A percentile compares a stretch with the other conserved stretches of the same genome.
phyloP scores from a whole-genome alignment of 345 rosid genomes.

The Eucalyptus marginata region DNA sequence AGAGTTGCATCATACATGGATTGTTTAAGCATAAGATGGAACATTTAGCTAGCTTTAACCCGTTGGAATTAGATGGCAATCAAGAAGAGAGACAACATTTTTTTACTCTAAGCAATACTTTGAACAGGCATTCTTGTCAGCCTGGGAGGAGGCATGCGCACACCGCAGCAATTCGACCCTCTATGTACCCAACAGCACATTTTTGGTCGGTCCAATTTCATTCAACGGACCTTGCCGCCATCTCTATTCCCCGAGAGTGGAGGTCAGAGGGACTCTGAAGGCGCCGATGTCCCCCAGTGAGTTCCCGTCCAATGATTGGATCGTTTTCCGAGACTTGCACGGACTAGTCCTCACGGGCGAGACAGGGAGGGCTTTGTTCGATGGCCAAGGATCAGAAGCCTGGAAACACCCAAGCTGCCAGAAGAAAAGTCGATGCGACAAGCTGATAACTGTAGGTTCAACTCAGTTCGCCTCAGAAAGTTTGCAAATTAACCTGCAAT shows the following conservation, averaged over 20 bases:
- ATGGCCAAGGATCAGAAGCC: slow-evolving; percentile 36
- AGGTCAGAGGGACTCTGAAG: slow-evolving; percentile 19
- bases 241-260: slow-evolving; percentile 6
- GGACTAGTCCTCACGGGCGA: slow-evolving; percentile 13
- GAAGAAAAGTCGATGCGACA: slow-evolving; percentile 1
- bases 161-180: not conserved
- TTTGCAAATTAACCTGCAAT: not conserved
- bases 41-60: not conserved
- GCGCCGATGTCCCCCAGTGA: slow-evolving; percentile 5
- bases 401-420: slow-evolving; percentile 23
- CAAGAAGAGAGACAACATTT: not conserved
- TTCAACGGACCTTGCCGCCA: not conserved
- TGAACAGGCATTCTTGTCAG: not conserved
- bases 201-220: not conserved
- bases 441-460: slow-evolving; percentile 21
- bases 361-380: not conserved
- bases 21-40: not conserved
- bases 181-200: not conserved
- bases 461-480: not conserved
- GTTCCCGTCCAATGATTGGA: slow-evolving; percentile 15
- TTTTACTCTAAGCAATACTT: not conserved
- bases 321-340: slow-evolving; percentile 7
- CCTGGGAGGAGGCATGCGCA: not conserved
- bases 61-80: not conserved
- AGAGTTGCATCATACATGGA: not conserved